Percentiles rank a stretch among this genome's conserved stretches.
Evolutionary conservation across 2,329 filamentous ascomycete species (phyloP).

Genomic region (Fusarium redolens): DNA sequence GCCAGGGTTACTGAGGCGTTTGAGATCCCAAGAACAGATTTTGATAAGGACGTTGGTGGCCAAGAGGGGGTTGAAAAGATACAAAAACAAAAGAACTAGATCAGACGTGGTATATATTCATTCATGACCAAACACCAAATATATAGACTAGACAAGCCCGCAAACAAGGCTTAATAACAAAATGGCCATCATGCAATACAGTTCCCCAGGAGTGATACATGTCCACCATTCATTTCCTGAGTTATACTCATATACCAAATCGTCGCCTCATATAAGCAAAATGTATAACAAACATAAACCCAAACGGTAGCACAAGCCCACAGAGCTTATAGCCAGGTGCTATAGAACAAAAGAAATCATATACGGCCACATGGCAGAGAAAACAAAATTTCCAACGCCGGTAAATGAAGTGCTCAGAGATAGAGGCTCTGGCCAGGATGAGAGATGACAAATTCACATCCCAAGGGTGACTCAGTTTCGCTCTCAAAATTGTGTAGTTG

Average conservation of each 20-base stretch:
- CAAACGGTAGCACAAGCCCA: slow-evolving; percentile 16
- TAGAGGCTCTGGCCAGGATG: slow-evolving; percentile 70
- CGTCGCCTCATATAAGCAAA: background rate
- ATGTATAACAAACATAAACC: slow-evolving; percentile 1
- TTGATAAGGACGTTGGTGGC: slow-evolving; percentile 62
- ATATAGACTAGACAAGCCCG: slow-evolving; percentile 16
- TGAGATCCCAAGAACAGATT: slow-evolving; percentile 76
- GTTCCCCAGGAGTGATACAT: background rate
- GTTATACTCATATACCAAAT: slow-evolving; percentile 9
- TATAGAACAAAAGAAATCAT: slow-evolving; percentile 23
- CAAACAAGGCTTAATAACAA: background rate
- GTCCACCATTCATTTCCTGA: background rate
- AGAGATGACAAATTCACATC: slow-evolving; percentile 83
- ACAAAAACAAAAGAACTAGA: slow-evolving; percentile 35
- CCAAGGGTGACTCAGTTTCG: slow-evolving; percentile 73
- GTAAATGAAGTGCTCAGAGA: slow-evolving; percentile 50
- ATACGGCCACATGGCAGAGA: slow-evolving; percentile 15
- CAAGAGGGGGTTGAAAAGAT: slow-evolving; percentile 68
- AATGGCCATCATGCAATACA: background rate
- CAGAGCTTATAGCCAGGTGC: slow-evolving; percentile 13
- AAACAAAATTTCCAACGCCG: slow-evolving; percentile 12
- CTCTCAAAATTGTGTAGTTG: slow-evolving; percentile 76
- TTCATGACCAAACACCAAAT: slow-evolving; percentile 1
- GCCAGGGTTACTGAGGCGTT: slow-evolving; percentile 74
- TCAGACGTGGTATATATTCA: slow-evolving; percentile 16